Base-by-base conservation (phyloP, 208 protist genomes). In the Crithidia bombi region DNA sequence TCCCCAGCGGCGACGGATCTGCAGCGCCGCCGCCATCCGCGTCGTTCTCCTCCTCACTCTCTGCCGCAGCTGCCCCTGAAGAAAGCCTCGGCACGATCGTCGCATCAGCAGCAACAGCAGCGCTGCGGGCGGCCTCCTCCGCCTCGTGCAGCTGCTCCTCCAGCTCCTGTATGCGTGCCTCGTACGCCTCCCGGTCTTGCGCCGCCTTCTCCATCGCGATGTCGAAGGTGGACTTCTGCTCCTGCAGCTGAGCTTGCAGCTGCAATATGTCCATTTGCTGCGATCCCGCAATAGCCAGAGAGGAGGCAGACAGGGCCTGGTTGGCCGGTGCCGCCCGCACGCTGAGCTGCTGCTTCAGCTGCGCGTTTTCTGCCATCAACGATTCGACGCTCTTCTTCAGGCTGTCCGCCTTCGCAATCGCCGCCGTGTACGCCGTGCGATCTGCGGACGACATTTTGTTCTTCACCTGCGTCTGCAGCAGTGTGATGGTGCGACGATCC, bases 391-490 rank as follows among this genome's bases (percentile, higher is more conserved):
- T 81, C 51, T 82, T 82, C 51, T 74, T 68, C 12, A 86, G 56
- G 15, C 71, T 74, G 10, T 59, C 66, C 21, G 51, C 59, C 54
- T 69, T 72, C 44, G 59, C 71, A 51, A 86, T 69, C 51, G 78
- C 81, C 6, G 78, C 78, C 33, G 82, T 78, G 63, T 83, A 83
- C 3, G 76, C 73, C 0, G 57, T 71, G 58, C 77, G 75, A 46
- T 73, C 68, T 5, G 44, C 50, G 5, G 67, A 66, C 5, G 77
- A 69, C 76, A 86, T 69, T 25, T 72, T 67, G 38, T 69, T 80
- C 43, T 73, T 75, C 5, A 81, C 36, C 63, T 86, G 77, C 3
- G 71, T 70, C 69, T 83, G 81, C 33, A 83, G 62, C 51, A 70
- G 39, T 17, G 65, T 61, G 52, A 86, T 82, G 30, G 70, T 82